These are phyloP conservation scores for Nowakowskiella sp. DNA, from an alignment of 192 early-diverging fungal genomes.

Conservation along the genomic window DNA sequence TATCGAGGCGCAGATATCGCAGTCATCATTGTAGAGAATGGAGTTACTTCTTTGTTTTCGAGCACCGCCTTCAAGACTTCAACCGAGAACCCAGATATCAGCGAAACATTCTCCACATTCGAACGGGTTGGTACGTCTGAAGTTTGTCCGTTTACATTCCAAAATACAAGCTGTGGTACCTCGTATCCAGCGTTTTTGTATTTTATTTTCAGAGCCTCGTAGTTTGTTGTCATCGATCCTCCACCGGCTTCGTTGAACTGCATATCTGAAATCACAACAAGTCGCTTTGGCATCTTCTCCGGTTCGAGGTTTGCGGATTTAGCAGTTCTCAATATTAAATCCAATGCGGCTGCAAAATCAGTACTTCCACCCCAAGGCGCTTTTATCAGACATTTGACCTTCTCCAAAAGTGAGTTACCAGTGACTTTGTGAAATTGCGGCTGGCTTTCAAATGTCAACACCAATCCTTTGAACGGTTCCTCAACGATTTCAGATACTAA, in stretches of 20 bases:
- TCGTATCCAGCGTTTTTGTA: slow-evolving; percentile 37
- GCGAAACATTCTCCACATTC: slow-evolving; percentile 20
- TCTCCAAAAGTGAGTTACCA: slow-evolving; percentile 15
- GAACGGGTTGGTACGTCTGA: slow-evolving; percentile 24
- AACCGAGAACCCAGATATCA: slow-evolving; percentile 39
- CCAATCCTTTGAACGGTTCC: slow-evolving; percentile 18
- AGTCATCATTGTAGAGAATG: slow-evolving; percentile 12
- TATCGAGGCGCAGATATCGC: slow-evolving; percentile 6
- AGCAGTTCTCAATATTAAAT: slow-evolving; percentile 28
- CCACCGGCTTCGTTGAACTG: slow-evolving; percentile 28
- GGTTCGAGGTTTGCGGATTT: slow-evolving; percentile 18
- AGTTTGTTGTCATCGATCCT: slow-evolving; percentile 32
- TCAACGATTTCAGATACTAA: neutral
- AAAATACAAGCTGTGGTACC: slow-evolving; percentile 44
- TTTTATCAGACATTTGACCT: slow-evolving; percentile 15
- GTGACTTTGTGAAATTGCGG: slow-evolving; percentile 24
- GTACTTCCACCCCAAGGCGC: slow-evolving; percentile 30
- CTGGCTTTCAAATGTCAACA: slow-evolving; percentile 33
- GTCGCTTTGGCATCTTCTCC: slow-evolving; percentile 42
- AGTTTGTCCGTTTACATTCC: slow-evolving; percentile 30
- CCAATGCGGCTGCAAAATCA: slow-evolving; percentile 32
- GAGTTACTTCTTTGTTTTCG: slow-evolving; percentile 22
- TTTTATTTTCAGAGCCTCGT: slow-evolving; percentile 14
- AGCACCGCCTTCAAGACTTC: slow-evolving; percentile 40
- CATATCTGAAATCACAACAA: slow-evolving; percentile 49